phyloP scores from a whole-genome alignment of 1,284 basidiomycete species.

The Limonomyces culmigenus region DNA sequence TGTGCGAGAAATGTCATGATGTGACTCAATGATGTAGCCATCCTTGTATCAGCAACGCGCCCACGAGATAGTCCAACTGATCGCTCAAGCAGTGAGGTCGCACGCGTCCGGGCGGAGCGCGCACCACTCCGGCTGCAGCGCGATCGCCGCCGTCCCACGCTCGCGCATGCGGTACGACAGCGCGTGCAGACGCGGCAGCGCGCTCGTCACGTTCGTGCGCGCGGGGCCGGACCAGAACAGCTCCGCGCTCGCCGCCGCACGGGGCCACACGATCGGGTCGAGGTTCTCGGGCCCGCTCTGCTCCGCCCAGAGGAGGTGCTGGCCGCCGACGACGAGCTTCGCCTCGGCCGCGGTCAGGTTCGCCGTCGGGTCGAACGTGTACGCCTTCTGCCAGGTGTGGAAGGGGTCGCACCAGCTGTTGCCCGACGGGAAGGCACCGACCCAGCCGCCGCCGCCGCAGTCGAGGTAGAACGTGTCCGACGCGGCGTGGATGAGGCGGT shows the following conservation, averaged over 20 bases:
- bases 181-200: constrained; percentile 45
- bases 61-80: too few species aligned
- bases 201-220: constrained; percentile 19
- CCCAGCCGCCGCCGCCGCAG: constrained; percentile 28
- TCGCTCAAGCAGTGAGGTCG: constrained; percentile 16
- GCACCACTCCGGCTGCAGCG: constrained; percentile 61
- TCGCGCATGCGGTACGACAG: constrained; percentile 41
- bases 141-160: constrained; percentile 39
- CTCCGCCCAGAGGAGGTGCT: constrained; percentile 39
- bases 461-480: constrained; percentile 64
- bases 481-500: constrained; percentile 47
- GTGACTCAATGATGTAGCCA: too few species aligned
- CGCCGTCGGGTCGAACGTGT: constrained; percentile 36
- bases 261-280: constrained; percentile 40
- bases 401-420: constrained; percentile 33
- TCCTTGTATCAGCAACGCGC: too few species aligned
- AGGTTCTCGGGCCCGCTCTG: constrained; percentile 34
- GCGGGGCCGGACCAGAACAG: constrained; percentile 37
- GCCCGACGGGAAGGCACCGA: constrained; percentile 11
- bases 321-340: constrained; percentile 29
- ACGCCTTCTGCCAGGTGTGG: constrained; percentile 33
- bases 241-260: constrained; percentile 42
- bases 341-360: constrained; percentile 20
- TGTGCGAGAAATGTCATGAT: too few species aligned
- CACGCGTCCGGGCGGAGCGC: constrained; percentile 40